Evolutionary conservation across 1,284 basidiomycete genomes (phyloP).

Genomic region (Ceratobasidium sp.): DNA sequence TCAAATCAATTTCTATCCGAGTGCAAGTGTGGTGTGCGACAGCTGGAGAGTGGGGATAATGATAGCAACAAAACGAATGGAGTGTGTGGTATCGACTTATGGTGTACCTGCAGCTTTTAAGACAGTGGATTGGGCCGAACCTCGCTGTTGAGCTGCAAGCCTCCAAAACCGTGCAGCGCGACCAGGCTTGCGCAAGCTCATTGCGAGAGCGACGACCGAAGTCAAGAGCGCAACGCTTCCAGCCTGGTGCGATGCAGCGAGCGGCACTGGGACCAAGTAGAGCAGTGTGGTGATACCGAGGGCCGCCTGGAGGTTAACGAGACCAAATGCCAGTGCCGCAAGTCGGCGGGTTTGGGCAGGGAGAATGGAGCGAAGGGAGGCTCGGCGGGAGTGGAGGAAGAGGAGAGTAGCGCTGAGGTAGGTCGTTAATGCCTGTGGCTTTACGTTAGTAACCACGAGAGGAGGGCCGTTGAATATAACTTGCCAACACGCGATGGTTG

Average conservation of each 20-base stretch:
- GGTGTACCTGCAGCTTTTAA: constrained; percentile 5
- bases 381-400: constrained; percentile 68
- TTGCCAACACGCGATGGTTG: constrained; percentile 90
- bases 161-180: constrained; percentile 75
- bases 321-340: constrained; percentile 77
- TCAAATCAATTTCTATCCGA: constrained; percentile 34
- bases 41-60: constrained; percentile 41
- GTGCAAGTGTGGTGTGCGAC: constrained; percentile 23
- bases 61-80: constrained; percentile 35
- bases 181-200: constrained; percentile 79
- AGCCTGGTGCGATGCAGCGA: constrained; percentile 95
- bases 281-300: constrained; percentile 93
- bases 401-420: constrained; percentile 78
- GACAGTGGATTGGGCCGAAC: not conserved
- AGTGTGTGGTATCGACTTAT: constrained; percentile 2
- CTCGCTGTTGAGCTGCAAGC: constrained; percentile 51
- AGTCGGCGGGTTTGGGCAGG: constrained; percentile 76
- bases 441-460: constrained; percentile 33
- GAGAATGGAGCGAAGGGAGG: constrained; percentile 69
- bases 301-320: constrained; percentile 88
- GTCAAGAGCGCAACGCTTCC: constrained; percentile 91
- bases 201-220: constrained; percentile 82
- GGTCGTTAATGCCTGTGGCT: constrained; percentile 79
- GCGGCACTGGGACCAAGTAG: constrained; percentile 92
- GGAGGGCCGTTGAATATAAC: constrained; percentile 52